Conservation (phyloP, 2,329 filamentous ascomycete species). For the Neofusicoccum laricinum region DNA sequence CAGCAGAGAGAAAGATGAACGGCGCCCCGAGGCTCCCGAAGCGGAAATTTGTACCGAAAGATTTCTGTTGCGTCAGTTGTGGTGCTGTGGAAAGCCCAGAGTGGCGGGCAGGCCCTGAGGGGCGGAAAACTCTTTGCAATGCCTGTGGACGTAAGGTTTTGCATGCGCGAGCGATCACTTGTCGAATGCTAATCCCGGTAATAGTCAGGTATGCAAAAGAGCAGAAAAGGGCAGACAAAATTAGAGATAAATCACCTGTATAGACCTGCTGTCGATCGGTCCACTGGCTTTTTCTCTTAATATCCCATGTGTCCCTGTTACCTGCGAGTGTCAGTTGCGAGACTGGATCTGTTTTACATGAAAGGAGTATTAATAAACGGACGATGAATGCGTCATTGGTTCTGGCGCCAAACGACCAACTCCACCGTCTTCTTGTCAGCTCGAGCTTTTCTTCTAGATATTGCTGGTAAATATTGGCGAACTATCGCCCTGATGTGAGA, state of each 20-base stretch:
- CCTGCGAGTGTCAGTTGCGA: no score
- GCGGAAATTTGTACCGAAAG: constrained; percentile 66
- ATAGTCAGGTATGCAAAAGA: neutral
- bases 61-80: constrained; percentile 94
- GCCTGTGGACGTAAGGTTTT: constrained; percentile 72
- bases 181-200: neutral
- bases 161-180: neutral
- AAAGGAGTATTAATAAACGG: no score
- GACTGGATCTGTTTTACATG: no score
- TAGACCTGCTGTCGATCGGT: neutral
- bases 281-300: no score
- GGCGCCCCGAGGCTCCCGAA: constrained; percentile 47
- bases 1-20: neutral
- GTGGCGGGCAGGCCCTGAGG: constrained; percentile 90
- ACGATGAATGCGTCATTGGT: no score
- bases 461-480: no score
- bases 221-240: neutral
- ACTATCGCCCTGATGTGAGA: no score
- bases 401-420: no score
- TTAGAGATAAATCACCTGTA: neutral
- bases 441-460: no score
- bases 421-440: no score
- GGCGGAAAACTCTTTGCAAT: constrained; percentile 93
- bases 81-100: constrained; percentile 92
- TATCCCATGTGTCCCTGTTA: no score